Conservation (phyloP, 345 rosid species). For the Citrus sinensis region DNA sequence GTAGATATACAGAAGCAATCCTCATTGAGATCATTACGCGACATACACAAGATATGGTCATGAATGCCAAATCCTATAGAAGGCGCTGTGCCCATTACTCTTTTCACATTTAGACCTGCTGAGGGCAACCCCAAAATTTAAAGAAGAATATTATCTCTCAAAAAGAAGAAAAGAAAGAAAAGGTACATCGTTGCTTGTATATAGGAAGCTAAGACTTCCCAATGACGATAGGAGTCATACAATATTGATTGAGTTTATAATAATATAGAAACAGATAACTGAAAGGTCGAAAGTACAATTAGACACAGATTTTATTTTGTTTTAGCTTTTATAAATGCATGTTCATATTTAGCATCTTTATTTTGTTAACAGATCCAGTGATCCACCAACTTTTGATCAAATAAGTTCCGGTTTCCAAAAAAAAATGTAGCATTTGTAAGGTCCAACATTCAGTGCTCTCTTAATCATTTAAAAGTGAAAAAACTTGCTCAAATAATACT, state of each 20-base stretch:
- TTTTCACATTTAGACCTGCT: constrained; percentile 17
- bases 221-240: neutral
- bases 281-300: neutral
- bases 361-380: neutral
- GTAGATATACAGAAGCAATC: constrained; percentile 20
- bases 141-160: neutral
- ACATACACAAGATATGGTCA: constrained; percentile 16
- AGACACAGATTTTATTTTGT: neutral
- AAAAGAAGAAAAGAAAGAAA: no score
- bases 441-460: no score
- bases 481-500: no score
- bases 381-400: neutral
- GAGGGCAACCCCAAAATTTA: no score
- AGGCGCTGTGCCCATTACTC: constrained; percentile 1
- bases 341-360: neutral
- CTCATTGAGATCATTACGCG: constrained; percentile 16
- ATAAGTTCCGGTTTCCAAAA: no score
- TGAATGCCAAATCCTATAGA: constrained; percentile 6
- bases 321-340: neutral
- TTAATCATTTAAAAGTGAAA: no score
- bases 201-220: neutral
- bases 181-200: neutral
- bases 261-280: no score
- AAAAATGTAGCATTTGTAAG: no score
- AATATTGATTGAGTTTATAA: no score